phyloP scores from a whole-genome alignment of 306 rosid genomes.

The Begonia peltatifolia region DNA sequence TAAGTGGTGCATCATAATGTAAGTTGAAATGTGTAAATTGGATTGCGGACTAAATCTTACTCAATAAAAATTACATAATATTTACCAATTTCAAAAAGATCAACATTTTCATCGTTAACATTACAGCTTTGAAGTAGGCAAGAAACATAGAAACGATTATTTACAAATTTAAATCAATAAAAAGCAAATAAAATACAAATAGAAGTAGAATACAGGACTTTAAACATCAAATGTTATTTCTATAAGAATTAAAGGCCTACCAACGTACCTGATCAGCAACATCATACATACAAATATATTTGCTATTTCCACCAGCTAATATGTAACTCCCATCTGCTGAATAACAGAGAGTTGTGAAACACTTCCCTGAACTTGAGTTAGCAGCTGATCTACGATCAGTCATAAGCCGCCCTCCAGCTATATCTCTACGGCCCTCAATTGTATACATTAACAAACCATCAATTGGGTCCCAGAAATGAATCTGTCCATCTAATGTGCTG shows the following conservation, averaged over 20 bases:
- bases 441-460: conserved; percentile 78
- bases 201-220: not conserved
- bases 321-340: conserved; percentile 95
- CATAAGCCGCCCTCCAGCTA: conserved; percentile 88
- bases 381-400: conserved; percentile 87
- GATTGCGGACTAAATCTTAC: too few relatives aligned
- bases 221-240: not conserved
- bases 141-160: too few relatives aligned
- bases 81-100: too few relatives aligned
- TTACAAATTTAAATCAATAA: too few relatives aligned
- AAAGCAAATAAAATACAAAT: too few relatives aligned
- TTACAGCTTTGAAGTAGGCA: too few relatives aligned
- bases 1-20: too few relatives aligned
- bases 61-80: too few relatives aligned
- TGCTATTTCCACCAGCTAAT: conserved; percentile 84
- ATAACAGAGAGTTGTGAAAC: conserved; percentile 74
- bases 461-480: conserved; percentile 92
- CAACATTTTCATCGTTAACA: too few relatives aligned
- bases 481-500: conserved; percentile 93
- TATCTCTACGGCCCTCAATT: conserved; percentile 87
- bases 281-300: conserved; percentile 90
- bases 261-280: conserved; percentile 81
- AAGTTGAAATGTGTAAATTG: too few relatives aligned
- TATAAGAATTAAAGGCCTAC: not conserved
- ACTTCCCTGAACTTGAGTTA: conserved; percentile 74